Conservation (phyloP, 352 stramenopile genomes). For the Pythium phragmitis region DNA sequence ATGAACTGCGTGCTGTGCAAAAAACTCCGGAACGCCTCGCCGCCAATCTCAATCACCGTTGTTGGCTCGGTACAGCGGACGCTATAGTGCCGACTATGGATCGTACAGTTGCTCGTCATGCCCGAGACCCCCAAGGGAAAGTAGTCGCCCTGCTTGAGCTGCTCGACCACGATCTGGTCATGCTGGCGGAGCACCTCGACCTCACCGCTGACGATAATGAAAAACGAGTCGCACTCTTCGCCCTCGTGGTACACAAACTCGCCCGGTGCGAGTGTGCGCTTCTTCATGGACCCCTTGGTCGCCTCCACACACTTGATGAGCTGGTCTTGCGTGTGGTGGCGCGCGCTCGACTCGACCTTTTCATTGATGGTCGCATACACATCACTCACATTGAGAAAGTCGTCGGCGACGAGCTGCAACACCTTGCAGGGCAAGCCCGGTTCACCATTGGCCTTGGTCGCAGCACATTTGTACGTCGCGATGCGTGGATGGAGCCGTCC, state of each 20-base stretch:
- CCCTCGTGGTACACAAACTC: constrained; percentile 83
- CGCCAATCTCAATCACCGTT: constrained; percentile 76
- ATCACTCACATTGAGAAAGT: constrained; percentile 76
- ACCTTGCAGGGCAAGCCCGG: constrained; percentile 61
- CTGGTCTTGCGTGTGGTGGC: constrained; percentile 63
- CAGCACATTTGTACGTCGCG: constrained; percentile 59
- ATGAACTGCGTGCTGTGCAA: constrained; percentile 84
- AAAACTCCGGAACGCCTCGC: constrained; percentile 83
- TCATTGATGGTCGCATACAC: constrained; percentile 74
- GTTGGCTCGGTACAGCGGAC: constrained; percentile 66
- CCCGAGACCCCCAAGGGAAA: constrained; percentile 79
- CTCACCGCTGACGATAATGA: constrained; percentile 72
- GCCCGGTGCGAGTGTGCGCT: constrained; percentile 47
- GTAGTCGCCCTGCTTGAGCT: constrained; percentile 70
- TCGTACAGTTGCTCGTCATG: constrained; percentile 61
- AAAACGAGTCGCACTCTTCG: constrained; percentile 75
- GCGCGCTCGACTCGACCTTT: constrained; percentile 58
- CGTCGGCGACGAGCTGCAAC: constrained; percentile 73
- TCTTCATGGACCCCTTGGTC: constrained; percentile 66
- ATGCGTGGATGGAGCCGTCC: constrained; percentile 67
- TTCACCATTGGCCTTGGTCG: constrained; percentile 7
- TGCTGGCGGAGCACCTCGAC: constrained; percentile 71
- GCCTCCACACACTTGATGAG: constrained; percentile 79
- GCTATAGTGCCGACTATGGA: constrained; percentile 69
- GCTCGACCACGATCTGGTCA: constrained; percentile 68